Base-by-base conservation (phyloP, 2,329 filamentous ascomycete genomes). In the Endothia cerciana region DNA sequence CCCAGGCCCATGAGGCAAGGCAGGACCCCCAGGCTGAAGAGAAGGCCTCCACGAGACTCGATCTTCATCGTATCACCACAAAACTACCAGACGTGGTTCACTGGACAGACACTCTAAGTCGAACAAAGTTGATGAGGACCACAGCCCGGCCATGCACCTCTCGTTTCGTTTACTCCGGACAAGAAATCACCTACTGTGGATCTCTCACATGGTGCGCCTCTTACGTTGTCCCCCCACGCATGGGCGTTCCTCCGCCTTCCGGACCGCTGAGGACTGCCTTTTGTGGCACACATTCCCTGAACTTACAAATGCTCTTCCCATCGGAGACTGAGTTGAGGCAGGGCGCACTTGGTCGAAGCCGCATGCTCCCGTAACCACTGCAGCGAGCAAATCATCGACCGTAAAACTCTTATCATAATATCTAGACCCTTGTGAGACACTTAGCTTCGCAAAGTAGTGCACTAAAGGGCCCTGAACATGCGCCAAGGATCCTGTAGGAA, bases 401-500 rank as follows among this genome's bases (percentile, higher is more conserved):
- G 51, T 11, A 17, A 36, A 55, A 10, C 8, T 55, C 51, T 55
- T 55, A 51, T 51, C 47, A 51, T 25, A 7, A 51, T 8, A 55
- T n/a, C 8, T 36, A 19, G 17, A n/a, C 28, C 51, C 51, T n/a
- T 36, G 51, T 8, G 36, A 33, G 25, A 13, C n/a, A 22, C 25
- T 25, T 28, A 15, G 45, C 45, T 25, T 49, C 45, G 22, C 22
- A 49, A 28, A 4, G 25, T 15, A 53, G 7, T 13, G 4, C 15
- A 13, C 51, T 28, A 51, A 51, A 51, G 22, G 47, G 15, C 47
- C 33, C 10, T 10, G 33, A 36, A 51, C 22, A 28, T 30, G 30
- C 51, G 30, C 51, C 28, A 55, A 36, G 51, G 8, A 55, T 55
- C 51, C 51, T 55, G 8, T 36, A 55, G 51, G 51, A 55, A 36